These are phyloP conservation scores for Viola pubescens DNA, from an alignment of 441 rosid species.

Conservation along the genomic window DNA sequence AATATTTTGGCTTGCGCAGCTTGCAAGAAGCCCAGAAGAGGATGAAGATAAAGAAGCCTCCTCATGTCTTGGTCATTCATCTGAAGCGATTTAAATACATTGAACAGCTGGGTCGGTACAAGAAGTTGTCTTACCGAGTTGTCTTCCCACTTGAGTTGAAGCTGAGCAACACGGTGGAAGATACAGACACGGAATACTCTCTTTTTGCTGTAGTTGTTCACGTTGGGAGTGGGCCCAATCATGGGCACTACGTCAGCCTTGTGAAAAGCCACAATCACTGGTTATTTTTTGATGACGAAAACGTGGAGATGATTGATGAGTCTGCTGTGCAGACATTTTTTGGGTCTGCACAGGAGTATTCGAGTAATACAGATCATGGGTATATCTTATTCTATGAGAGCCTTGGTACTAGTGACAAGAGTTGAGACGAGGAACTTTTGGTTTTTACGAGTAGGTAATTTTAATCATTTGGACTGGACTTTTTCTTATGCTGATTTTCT, in stretches of 20 bases:
- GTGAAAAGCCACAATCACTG: constrained; percentile 88
- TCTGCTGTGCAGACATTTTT: constrained; percentile 90
- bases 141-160: constrained; percentile 85
- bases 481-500: constrained; percentile 11
- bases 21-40: constrained; percentile 95
- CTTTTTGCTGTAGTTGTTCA: constrained; percentile 93
- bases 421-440: constrained; percentile 29
- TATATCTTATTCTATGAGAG: constrained; percentile 89
- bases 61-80: constrained; percentile 76
- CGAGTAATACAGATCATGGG: constrained; percentile 84
- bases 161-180: constrained; percentile 84
- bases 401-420: constrained; percentile 42
- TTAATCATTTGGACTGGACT: constrained; percentile 27
- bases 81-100: constrained; percentile 86
- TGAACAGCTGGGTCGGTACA: constrained; percentile 80
- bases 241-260: constrained; percentile 90
- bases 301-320: constrained; percentile 85
- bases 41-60: constrained; percentile 95
- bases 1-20: constrained; percentile 31
- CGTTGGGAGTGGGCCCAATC: constrained; percentile 92
- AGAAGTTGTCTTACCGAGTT: constrained; percentile 78
- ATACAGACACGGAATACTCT: constrained; percentile 74
- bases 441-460: constrained; percentile 30
- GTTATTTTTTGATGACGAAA: constrained; percentile 88
- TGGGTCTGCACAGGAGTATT: constrained; percentile 81